Evolutionary conservation across 768 basidiomycete genomes (phyloP), one percentile per base, ranked within the genome.

Genomic region (Collybia sordida): DNA sequence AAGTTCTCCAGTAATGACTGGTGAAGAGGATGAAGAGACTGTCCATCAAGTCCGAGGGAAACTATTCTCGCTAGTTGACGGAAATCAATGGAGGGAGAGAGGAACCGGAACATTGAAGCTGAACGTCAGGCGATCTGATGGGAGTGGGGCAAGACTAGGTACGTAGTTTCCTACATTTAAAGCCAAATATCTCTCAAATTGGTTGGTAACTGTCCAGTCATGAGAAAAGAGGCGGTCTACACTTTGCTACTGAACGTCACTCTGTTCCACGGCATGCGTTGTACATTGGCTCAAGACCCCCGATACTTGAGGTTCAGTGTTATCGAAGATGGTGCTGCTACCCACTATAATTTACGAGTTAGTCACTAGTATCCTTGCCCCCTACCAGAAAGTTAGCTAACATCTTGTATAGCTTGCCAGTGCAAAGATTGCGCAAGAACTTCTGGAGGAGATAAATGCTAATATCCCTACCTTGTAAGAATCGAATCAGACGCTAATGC

Each of bases 221-320:
- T 92, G 88, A 80, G 90, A 53, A 91, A 90, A 64, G 90, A 92
- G 58, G 90, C 88, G 0, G 89, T 91, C 17, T 86, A 83, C 62
- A 75, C 86, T 2, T 65, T 91, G 45, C 61, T 92, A 49, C 72
- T 92, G 38, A 92, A 92, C 58, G 80, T 85, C 42, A 81, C 85
- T 41, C 71, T 92, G 45, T 92, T 91, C 74, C 72, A 73, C 58
- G 90, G 90, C 25, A 92, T 92, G 88, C 77, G 75, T 48, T 88
- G 84, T 64, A 72, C 71, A 51, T 59, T 86, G 49, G 85, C 86
- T 15, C 86, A 88, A 62, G 89, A 92, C 59, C 86, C 88, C 15
- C 80, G 89, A 57, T 92, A 90, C 67, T 61, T 92, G 59, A 75
- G 88, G 47, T 85, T 92, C 65, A 86, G 86, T 59, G 81, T 79